Conservation (phyloP, 192 early-diverging fungal species). For the Coemansia sp. region DNA sequence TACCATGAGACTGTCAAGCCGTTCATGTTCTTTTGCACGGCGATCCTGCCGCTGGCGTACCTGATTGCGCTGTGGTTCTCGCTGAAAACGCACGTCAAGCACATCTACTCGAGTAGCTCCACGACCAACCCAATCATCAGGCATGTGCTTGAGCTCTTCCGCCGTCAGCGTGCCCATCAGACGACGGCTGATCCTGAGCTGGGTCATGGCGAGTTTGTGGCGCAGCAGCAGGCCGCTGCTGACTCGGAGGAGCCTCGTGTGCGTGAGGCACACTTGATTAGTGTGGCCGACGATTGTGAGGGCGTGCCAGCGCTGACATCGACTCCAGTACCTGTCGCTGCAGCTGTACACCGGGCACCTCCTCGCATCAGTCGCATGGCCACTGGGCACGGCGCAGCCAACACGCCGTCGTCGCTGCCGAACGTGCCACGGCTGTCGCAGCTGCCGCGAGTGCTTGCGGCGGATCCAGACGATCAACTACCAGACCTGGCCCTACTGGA, state of each 20-base stretch:
- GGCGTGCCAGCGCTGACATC: neutral
- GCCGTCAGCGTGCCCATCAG: slow-evolving; percentile 44
- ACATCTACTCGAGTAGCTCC: slow-evolving; percentile 63
- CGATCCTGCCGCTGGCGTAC: slow-evolving; percentile 79
- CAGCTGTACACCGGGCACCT: neutral
- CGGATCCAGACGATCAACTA: slow-evolving; percentile 55
- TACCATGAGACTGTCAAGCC: slow-evolving; percentile 79
- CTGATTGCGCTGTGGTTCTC: slow-evolving; percentile 91
- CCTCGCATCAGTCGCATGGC: slow-evolving; percentile 12
- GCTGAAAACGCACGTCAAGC: slow-evolving; percentile 87
- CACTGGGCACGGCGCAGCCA: slow-evolving; percentile 30
- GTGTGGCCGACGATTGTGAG: slow-evolving; percentile 9
- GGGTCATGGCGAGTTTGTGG: neutral
- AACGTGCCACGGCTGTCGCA: slow-evolving; percentile 55
- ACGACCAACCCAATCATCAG: slow-evolving; percentile 53
- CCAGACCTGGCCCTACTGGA: slow-evolving; percentile 49
- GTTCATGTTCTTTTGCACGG: slow-evolving; percentile 87
- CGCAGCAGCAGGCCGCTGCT: slow-evolving; percentile 9
- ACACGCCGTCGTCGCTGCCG: slow-evolving; percentile 52
- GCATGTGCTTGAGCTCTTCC: slow-evolving; percentile 66
- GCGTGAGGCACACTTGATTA: slow-evolving; percentile 1
- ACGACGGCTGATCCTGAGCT: slow-evolving; percentile 5
- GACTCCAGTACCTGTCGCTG: slow-evolving; percentile 2
- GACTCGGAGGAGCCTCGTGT: slow-evolving; percentile 13
- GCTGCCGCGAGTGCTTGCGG: slow-evolving; percentile 57